phyloP scores from a whole-genome alignment of 2,329 filamentous ascomycete genomes.

The Penicillium digitatum region DNA sequence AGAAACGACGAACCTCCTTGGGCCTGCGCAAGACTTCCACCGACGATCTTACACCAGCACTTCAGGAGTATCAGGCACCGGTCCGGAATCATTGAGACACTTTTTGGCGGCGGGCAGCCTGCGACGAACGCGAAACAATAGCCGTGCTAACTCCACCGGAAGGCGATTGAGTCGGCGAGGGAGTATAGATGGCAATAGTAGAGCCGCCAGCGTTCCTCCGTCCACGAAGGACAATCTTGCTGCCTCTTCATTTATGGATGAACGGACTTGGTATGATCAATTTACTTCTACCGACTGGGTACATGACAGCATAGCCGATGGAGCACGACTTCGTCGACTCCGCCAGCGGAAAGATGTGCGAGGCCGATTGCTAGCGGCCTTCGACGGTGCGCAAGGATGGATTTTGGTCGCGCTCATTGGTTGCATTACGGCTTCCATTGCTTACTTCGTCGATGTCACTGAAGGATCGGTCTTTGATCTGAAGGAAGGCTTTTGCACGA shows the following conservation, averaged over 20 bases:
- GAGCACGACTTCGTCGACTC: conserved; percentile 79
- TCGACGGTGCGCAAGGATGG: conserved; percentile 92
- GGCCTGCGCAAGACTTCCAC: conserved; percentile 13
- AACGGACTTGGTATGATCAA: conserved; percentile 97
- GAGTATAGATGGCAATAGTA: conserved; percentile 53
- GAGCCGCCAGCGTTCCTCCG: conserved; percentile 19
- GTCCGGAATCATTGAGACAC: conserved; percentile 36
- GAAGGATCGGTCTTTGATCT: conserved; percentile 83
- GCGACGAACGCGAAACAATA: conserved; percentile 45
- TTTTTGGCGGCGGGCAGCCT: conserved; percentile 35
- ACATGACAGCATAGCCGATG: conserved; percentile 92
- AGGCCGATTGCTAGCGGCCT: conserved; percentile 70
- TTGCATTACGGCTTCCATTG: conserved; percentile 75
- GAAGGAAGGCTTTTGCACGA: conserved; percentile 82
- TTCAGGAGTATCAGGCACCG: conserved; percentile 32
- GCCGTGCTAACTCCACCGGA: conserved; percentile 48
- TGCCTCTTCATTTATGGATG: conserved; percentile 66
- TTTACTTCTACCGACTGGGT: conserved; percentile 98
- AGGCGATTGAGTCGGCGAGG: conserved; percentile 51
- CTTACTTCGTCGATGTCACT: conserved; percentile 83
- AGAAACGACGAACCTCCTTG: conserved; percentile 38
- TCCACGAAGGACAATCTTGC: conserved; percentile 53
- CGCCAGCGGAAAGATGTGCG: conserved; percentile 77
- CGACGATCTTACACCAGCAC: conserved; percentile 38
- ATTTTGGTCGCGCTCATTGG: conserved; percentile 87